Evolutionary conservation across 2,329 filamentous ascomycete species (phyloP), one percentile per base, ranked within the genome.

Genomic region (Xylariales sp.): DNA sequence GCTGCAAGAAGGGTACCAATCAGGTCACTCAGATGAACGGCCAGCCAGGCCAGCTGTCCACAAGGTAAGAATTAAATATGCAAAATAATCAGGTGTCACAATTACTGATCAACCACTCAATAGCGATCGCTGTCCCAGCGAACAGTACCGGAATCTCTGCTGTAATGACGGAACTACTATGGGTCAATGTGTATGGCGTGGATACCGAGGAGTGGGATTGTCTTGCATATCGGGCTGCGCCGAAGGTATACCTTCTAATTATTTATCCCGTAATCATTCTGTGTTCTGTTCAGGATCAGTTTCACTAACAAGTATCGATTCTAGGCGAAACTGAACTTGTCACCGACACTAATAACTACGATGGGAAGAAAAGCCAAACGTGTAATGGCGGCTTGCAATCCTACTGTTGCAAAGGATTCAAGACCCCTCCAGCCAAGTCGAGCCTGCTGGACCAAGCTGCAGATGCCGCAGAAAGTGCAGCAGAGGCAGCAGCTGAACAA

Each of bases 321-420:
- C n/a, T n/a, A n/a, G n/a, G 44, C 24, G 58, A 61, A 37, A 57
- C 53, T 1, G 51, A 58, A 29, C 24, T 62, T 6, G 40, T 42
- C 2, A 43, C 43, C 13, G 50, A 61, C 38, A 60, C 52, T 5
- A 61, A 58, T 39, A 38, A 43, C 29, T 49, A 55, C 24, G 44
- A 43, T 20, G 46, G 49, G 13, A 53, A 51, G 16, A 52, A 50
- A 13, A 42, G 42, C 23, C n/a, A n/a, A 25, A 8, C 23, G 23
- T 25, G 23, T 8, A 25, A 25, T 25, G 23, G 23, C 8, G 55
- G 55, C 13, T 38, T 46, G 1, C 54, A 57, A 33, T 53, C 46
- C 24, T 59, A 51, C 29, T 57, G 54, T 29, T 59, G 54, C 27
- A 41, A 41, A 5, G 56, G 55, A 3, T 63, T 62, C 44, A 56